Base-by-base conservation (phyloP, 805 yeast genomes). In the Candida chilensis region DNA sequence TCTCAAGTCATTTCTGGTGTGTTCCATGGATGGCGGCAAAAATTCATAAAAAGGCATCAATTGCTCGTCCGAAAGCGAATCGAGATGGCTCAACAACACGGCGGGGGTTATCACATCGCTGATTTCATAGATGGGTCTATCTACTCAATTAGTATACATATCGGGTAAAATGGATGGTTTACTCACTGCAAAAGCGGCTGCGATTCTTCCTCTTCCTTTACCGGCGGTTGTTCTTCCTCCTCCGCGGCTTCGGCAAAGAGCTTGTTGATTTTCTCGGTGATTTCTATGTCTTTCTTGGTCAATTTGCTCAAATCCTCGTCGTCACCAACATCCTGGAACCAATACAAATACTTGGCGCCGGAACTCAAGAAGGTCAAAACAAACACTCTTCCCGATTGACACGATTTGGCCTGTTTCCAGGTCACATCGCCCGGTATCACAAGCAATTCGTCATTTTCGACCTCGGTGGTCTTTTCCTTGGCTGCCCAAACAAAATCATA, bases 391-490 rank as follows among this genome's bases (percentile, higher is more conserved):
- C 95, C 95, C 0, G 86, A 71, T 26, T 57, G 68, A 52, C 94
- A 81, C 17, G 83, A 72, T 30, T 64, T 52, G 27, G 83, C 73
- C 32, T 72, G 82, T 37, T 71, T 70, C 75, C 87, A 83, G 26
- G 78, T 72, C 31, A 82, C 90, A 45, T 86, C 95, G 2, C 94
- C 94, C 0, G 94, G 92, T 41, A 85, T 76, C 26, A 85, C 71
- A 39, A 84, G 60, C 35, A 83, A 62, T 39, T 78, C 87, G 32
- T 75, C 81, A 27, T 61, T 62, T 33, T 67, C 74, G 7, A 60
- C 40, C 29, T 60, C 66, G 5, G 64, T 60, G 4, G 61, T 51
- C 27, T 53, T 61, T 18, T 68, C 73, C 33, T 81, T 71, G 19
- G 94, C 84, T 24, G 66, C 55, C 95, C 95, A 85, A 32, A 57